Percentiles rank a stretch among this genome's conserved stretches.
Evolutionary conservation across 1,139 yeast genomes (phyloP).

Genomic region (Debaryomyces nepalensis): DNA sequence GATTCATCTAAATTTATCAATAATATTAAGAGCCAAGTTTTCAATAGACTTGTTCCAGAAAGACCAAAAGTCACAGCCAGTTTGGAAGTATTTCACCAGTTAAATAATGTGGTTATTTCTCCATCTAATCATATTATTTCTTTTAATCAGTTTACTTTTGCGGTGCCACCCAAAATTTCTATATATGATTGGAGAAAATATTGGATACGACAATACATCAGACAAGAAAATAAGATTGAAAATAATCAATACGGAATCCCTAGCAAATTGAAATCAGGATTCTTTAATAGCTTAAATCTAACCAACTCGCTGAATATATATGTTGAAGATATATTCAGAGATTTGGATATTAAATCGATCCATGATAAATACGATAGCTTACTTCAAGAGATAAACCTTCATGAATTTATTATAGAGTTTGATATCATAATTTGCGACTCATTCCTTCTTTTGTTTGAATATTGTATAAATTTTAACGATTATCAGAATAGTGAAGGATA

Average conservation of each 20-base stretch:
- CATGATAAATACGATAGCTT: constrained; percentile 8
- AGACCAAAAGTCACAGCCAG: constrained; percentile 2
- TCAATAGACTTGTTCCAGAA: neutral
- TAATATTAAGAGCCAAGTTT: neutral
- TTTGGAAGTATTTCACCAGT: neutral
- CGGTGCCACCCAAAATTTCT: constrained; percentile 14
- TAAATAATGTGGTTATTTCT: neutral
- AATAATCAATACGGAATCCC: constrained; percentile 6
- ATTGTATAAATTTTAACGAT: constrained; percentile 6
- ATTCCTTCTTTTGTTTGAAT: constrained; percentile 6
- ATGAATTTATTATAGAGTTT: neutral
- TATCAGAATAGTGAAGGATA: constrained; percentile 1
- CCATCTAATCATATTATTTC: constrained; percentile 4
- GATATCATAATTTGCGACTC: constrained; percentile 1
- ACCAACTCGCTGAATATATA: neutral
- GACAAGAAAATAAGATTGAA: neutral
- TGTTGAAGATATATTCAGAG: constrained; percentile 6
- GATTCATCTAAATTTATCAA: neutral
- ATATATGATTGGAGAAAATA: constrained; percentile 21
- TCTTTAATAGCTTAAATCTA: neutral
- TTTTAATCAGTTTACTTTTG: constrained; percentile 10
- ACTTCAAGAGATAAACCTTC: neutral
- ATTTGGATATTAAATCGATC: neutral
- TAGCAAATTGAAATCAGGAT: constrained; percentile 1
- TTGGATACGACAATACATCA: constrained; percentile 18